Percentiles rank a stretch among this genome's conserved stretches.
phyloP scores from a whole-genome alignment of 106 monocot species.

The Cymbidium sinense region DNA sequence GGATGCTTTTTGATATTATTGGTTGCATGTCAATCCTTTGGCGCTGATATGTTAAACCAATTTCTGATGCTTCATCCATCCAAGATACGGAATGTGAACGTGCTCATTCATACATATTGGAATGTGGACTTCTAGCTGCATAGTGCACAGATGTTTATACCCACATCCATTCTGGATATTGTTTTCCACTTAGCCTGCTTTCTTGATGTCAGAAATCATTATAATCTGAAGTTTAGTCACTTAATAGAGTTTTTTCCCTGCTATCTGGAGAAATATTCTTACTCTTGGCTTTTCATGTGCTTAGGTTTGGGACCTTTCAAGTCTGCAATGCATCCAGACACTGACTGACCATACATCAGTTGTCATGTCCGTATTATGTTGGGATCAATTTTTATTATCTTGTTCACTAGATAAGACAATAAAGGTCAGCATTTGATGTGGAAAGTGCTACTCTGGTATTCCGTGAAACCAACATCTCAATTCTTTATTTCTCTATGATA shows the following conservation, averaged over 20 bases:
- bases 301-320: slow-evolving; percentile 90
- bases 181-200: neutral
- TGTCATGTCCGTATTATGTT: slow-evolving; percentile 85
- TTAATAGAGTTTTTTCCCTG: neutral
- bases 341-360: slow-evolving; percentile 76
- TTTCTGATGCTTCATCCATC: neutral
- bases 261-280: neutral
- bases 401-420: slow-evolving; percentile 76
- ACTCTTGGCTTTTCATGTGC: neutral
- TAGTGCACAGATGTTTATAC: neutral
- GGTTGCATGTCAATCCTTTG: too few species aligned
- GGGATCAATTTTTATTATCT: slow-evolving; percentile 92
- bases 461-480: neutral
- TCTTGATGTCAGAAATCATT: neutral
- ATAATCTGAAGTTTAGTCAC: neutral
- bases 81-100: neutral
- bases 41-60: too few species aligned
- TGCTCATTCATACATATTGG: neutral
- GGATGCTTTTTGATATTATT: too few species aligned
- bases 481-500: slow-evolving; percentile 4
- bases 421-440: slow-evolving; percentile 26
- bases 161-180: neutral
- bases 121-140: neutral
- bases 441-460: neutral
- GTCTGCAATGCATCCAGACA: slow-evolving; percentile 81